A percentile compares a stretch with the other conserved stretches of the same genome.
Conservation (phyloP, 371 early-diverging fungal genomes). For the Mortierella polycephala region DNA sequence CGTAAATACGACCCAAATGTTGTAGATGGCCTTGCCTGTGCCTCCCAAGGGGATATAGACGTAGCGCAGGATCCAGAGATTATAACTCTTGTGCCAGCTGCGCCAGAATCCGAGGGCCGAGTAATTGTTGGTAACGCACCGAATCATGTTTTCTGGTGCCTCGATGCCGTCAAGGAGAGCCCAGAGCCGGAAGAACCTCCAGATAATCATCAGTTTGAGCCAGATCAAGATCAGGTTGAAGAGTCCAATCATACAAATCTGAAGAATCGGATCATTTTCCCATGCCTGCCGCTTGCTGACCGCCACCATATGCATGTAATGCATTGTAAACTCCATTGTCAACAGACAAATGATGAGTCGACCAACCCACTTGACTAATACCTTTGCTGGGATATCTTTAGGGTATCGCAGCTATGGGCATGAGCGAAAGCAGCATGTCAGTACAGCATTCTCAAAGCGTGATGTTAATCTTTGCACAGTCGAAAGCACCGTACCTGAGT, state of each 20-base stretch:
- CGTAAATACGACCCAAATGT: constrained; percentile 87
- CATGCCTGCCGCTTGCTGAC: constrained; percentile 85
- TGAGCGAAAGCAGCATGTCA: constrained; percentile 1
- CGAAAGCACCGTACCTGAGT: constrained; percentile 71
- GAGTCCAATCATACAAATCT: constrained; percentile 84
- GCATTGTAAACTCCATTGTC: constrained; percentile 87
- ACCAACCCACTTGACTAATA: constrained; percentile 58
- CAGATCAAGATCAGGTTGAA: constrained; percentile 89
- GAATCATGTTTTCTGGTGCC: constrained; percentile 90
- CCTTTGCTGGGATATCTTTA: constrained; percentile 56
- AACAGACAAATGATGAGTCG: constrained; percentile 64
- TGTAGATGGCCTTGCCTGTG: constrained; percentile 66
- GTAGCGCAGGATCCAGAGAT: constrained; percentile 92
- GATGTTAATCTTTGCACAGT: neutral
- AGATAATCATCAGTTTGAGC: constrained; percentile 92
- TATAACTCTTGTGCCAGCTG: constrained; percentile 92
- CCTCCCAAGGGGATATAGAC: constrained; percentile 95
- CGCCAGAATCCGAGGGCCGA: constrained; percentile 92
- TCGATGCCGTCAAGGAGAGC: constrained; percentile 88
- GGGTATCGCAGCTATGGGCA: constrained; percentile 61
- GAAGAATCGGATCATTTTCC: constrained; percentile 74
- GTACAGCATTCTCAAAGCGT: neutral
- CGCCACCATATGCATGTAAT: constrained; percentile 86
- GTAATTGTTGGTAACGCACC: constrained; percentile 95
- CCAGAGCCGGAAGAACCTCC: constrained; percentile 96